These are phyloP conservation scores for Nymphaea colorata DNA, from an alignment of 164 flowering plant species.

Conservation along the genomic window DNA sequence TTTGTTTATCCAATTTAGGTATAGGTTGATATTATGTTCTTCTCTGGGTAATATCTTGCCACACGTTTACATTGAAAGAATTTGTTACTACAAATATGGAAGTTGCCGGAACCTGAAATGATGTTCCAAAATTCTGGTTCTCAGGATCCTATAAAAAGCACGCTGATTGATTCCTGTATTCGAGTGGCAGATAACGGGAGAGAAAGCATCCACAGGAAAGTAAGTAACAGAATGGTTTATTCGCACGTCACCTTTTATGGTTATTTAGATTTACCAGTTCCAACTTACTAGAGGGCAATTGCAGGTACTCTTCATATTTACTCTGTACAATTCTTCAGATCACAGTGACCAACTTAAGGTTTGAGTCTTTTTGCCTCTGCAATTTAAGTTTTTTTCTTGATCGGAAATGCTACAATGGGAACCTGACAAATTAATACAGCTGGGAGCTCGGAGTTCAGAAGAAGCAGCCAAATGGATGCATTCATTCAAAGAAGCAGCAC, in stretches of 20 bases:
- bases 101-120: too few species aligned
- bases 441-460: slow-evolving; percentile 82
- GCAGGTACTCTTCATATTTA: slow-evolving; percentile 81
- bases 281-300: slow-evolving; percentile 2
- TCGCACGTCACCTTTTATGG: background rate
- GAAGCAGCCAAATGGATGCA: slow-evolving; percentile 89
- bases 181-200: slow-evolving; percentile 85
- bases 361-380: slow-evolving; percentile 1
- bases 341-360: slow-evolving; percentile 79
- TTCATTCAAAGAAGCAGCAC: slow-evolving; percentile 50
- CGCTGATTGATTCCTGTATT: slow-evolving; percentile 56
- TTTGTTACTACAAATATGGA: too few species aligned
- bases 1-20: too few species aligned
- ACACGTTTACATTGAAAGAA: too few species aligned
- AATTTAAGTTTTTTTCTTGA: background rate
- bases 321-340: slow-evolving; percentile 56
- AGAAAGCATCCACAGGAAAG: slow-evolving; percentile 64
- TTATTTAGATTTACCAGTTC: background rate
- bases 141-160: slow-evolving; percentile 69
- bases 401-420: too few species aligned
- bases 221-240: slow-evolving; percentile 9
- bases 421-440: slow-evolving; percentile 17
- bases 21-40: too few species aligned
- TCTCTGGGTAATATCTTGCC: too few species aligned
- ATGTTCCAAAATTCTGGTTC: background rate